Base-by-base conservation (phyloP, 176 grass and related monocot species). In the Ananas comosus region DNA sequence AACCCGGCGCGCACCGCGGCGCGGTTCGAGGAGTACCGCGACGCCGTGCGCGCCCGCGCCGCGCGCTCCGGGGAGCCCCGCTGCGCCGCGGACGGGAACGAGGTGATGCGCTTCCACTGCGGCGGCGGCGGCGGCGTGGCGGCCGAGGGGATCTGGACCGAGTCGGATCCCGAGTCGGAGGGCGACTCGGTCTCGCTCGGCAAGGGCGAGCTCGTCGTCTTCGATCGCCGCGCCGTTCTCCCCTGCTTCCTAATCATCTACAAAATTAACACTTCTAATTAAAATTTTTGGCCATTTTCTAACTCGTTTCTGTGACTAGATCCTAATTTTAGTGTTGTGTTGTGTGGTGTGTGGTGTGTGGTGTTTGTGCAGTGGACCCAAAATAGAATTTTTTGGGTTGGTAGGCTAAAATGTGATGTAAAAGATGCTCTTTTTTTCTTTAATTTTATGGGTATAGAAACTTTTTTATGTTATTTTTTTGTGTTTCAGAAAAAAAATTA, bases 41-140 rank as follows among this genome's bases (percentile, higher is more conserved):
- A 53, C 9, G 74, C 78, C 0, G 61, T 23, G 29, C 54, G 53
- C n/a, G 69, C 64, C 29, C 51, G 70, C 0, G 72, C 42, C 51
- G 49, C 47, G 12, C 63, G 24, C 5, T 75, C 63, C 65, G 74
- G 53, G 71, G 67, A 65, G 53, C 57, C 66, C 2, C 82, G 79
- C 1, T 85, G 83, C 64, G 76, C 78, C 57, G 72, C 74, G 68
- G 82, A 83, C 64, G 79, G 83, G 63, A 85, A 82, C 79, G 87
- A 85, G 69, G 18, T 77, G 78, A 80, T 85, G 83, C 78, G 83
- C 10, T 85, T 85, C 74, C 83, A 85, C 58, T 80, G 82, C 82
- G 76, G 61, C 66, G 50, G 51, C n/a, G 33, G 85, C 65, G 23
- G 70, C 75, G 64, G 77, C 66, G 85, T 57, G 23, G 70, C 75